A percentile compares a stretch with the other conserved stretches of the same genome.
Conservation (phyloP, 768 basidiomycete genomes). For the Panaeolus papilionaceus region DNA sequence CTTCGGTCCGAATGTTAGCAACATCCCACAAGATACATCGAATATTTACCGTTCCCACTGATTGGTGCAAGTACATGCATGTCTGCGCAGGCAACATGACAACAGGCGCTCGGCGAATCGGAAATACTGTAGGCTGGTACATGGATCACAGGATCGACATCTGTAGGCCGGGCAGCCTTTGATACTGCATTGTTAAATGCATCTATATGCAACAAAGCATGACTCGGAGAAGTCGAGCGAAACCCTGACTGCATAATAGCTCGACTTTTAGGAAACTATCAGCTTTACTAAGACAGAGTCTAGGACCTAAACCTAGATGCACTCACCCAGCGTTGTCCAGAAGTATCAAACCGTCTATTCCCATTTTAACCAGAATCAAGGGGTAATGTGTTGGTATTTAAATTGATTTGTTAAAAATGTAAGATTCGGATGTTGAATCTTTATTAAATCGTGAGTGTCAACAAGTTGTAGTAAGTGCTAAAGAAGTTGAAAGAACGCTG, state of each 20-base stretch:
- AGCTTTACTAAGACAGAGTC: conserved; percentile 25
- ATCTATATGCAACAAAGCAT: conserved; percentile 87
- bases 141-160: conserved; percentile 79
- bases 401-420: too few relatives aligned
- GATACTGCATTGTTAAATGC: conserved; percentile 77
- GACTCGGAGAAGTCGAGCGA: conserved; percentile 74
- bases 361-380: conserved; percentile 48
- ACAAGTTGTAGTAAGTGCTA: too few relatives aligned
- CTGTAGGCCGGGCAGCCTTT: conserved; percentile 55
- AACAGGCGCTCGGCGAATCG: conserved; percentile 73
- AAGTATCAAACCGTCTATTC: conserved; percentile 83
- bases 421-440: too few relatives aligned
- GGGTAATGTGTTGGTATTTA: too few relatives aligned
- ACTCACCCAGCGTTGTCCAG: conserved; percentile 77
- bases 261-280: conserved; percentile 45
- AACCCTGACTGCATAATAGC: conserved; percentile 94
- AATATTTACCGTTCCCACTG: conserved; percentile 80
- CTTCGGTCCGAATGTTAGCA: conserved; percentile 46
- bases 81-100: conserved; percentile 80
- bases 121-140: conserved; percentile 55
- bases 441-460: too few relatives aligned
- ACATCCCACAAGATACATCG: conserved; percentile 5
- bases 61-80: conserved; percentile 82
- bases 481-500: too few relatives aligned
- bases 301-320: conserved; percentile 12